Base-by-base conservation (phyloP, 768 basidiomycete species). In the Scleroderma citrinum region DNA sequence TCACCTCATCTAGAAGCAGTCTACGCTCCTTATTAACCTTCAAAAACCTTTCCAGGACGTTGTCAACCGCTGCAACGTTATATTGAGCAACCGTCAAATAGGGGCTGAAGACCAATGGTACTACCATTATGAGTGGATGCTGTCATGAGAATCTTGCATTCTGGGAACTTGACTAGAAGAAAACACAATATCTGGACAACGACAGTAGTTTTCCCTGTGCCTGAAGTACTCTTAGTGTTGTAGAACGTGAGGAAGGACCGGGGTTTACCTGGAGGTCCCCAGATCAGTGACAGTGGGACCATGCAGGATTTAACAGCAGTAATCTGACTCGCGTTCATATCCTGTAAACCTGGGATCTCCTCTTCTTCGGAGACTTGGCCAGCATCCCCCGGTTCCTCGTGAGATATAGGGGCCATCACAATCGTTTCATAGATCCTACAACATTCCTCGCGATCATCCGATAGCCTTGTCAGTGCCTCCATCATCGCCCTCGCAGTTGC, bases 161-260 rank as follows among this genome's bases (percentile, higher is more conserved):
- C 37, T 52, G 56, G 41, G 60, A 57, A 53, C 52, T 50, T 60
- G 56, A 51, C 59, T 54, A 75, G 52, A 46, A 79, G 61, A 43
- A 68, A 69, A 19, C 68, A 66, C 14, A 85, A 69, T 24, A 84
- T 81, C 52, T 81, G 73, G 3, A 85, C 74, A 5, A 85, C 81
- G 1, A 85, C 83, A 0, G 82, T 84, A 0, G 83, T 85, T 61
- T 85, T 86, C 31, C 84, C 83, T 0, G 83, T 86, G 0, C 83
- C 83, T 84, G 44, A 5, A 14, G 4, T 2, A 11, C 20, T 14
- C 13, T 44, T n/a, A 29, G 26, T 7, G 7, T 14, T 12, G n/a
- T 19, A 13, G 17, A 44, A 30, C 30, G n/a, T 3, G 30, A 35
- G n/a, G 11, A 23, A 39, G 31, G 41, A 30, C 39, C 16, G 14